Evolutionary conservation across 1,284 basidiomycete species (phyloP), one percentile per base, ranked within the genome.

Genomic region (Fomitiporia mediterranea): DNA sequence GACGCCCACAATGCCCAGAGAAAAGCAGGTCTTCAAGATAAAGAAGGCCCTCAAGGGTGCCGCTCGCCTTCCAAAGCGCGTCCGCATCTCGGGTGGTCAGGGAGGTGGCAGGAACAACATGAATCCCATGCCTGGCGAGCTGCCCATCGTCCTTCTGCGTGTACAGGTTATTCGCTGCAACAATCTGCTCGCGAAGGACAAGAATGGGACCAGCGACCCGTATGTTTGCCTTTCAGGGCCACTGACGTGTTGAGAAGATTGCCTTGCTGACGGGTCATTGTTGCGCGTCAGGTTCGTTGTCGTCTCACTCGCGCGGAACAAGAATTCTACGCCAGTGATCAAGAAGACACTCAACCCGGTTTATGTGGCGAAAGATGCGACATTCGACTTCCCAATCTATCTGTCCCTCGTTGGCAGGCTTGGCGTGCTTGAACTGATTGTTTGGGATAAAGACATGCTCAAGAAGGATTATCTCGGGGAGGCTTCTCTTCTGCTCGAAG

Each of bases 401-500:
- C 76, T 87, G 25, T 86, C 84, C 6, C 76, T 87, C 30, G 85
- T 84, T 0, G 89, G 86, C 54, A 77, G 79, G 40, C 79, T 93
- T 9, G 86, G 88, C 40, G 84, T 82, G 4, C 66, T 98, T 49
- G 94, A 98, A 68, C 77, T 94, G 46, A 86, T 98, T 30, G 78
- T 94, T 0, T 98, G 95, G 95, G 94, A 96, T 72, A 94, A 91
- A 74, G 95, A 96, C 66, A 73, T 86, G 63, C 70, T 93, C 62
- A 82, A 79, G 67, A 94, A 96, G 74, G 94, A 97, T 57, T 98
- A 98, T 70, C 81, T 98, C 48, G 96, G 96, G 28, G 96, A 98
- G 70, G 80, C 84, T 8, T 81, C 84, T 0, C 67, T 98, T 5
- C 80, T 82, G 0, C 68, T 96, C 25, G 83, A 88, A 28, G 82